Conservation (phyloP, 1,284 basidiomycete genomes). For the Melanopsichium pennsylvanicum region DNA sequence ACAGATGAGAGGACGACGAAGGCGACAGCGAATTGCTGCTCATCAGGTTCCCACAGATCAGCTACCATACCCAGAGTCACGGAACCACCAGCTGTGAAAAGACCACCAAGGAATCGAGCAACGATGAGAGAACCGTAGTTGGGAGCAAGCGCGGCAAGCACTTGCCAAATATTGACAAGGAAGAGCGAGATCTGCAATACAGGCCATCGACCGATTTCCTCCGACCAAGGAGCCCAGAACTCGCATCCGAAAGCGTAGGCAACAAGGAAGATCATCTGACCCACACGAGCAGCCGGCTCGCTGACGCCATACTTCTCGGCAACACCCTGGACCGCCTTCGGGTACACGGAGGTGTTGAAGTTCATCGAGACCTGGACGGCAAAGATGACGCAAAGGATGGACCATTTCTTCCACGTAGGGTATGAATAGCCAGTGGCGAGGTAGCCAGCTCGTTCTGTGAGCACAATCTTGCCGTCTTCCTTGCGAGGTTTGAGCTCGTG, state of each 20-base stretch:
- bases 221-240: slow-evolving; percentile 65
- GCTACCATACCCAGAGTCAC: slow-evolving; percentile 68
- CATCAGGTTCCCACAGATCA: slow-evolving; percentile 64
- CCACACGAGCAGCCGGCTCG: slow-evolving; percentile 66
- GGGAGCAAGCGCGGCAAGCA: slow-evolving; percentile 61
- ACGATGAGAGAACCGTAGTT: slow-evolving; percentile 63
- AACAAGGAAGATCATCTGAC: slow-evolving; percentile 67
- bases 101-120: slow-evolving; percentile 64
- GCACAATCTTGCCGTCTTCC: slow-evolving; percentile 63
- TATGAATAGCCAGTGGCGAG: slow-evolving; percentile 58
- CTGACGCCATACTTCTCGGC: slow-evolving; percentile 64
- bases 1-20: slow-evolving; percentile 65
- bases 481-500: slow-evolving; percentile 36
- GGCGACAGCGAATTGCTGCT: slow-evolving; percentile 64
- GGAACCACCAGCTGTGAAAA: slow-evolving; percentile 66
- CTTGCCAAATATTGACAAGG: slow-evolving; percentile 66
- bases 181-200: slow-evolving; percentile 61
- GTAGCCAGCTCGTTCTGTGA: slow-evolving; percentile 63
- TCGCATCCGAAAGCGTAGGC: slow-evolving; percentile 66
- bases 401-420: slow-evolving; percentile 66
- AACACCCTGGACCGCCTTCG: slow-evolving; percentile 60
- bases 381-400: slow-evolving; percentile 66
- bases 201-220: slow-evolving; percentile 65
- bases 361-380: slow-evolving; percentile 66
- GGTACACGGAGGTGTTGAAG: slow-evolving; percentile 66